Base-by-base conservation (phyloP, 257 asterid genomes). In the Gentiana macrophylla region DNA sequence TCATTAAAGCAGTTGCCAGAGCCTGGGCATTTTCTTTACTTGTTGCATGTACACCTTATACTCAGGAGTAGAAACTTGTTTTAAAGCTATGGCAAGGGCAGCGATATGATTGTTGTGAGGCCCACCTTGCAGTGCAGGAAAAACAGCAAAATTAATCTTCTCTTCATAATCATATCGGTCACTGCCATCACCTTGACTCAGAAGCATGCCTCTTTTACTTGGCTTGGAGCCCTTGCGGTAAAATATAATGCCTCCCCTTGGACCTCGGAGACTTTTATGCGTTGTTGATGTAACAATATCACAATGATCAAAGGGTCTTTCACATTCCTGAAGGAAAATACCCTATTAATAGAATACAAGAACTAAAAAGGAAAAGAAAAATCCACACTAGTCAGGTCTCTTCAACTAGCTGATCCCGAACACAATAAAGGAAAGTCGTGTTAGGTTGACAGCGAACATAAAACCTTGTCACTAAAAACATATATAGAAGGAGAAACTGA, bases 101-200 rank as follows among this genome's bases (percentile, higher is more conserved):
- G 94, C 96, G 68, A 88, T 88, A 72, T 80, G 95, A 70, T 84
- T 83, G 67, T 88, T 85, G 80, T 88, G 96, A 3, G 96, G 96
- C 52, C 96, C 96, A 41, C 96, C 94, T 74, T 88, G 96, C 61
- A 88, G 50, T 34, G 87, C 90, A 5, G 96, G 94, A 63, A 85
- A 88, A 73, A 88, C 96, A 57, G 94, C 95, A 72, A 85, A 84
- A 63, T 82, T 84, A 65, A 88, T 88, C 74, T 80, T 88, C 53
- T 85, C 96, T 77, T 88, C 96, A 59, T 84, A 88, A 62, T 88
- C 96, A 59, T 88, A 88, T 54, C 54, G 80, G 56, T 83, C 96
- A 65, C 79, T 62, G 24, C 71, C 82, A 69, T 80, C 89, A 35
- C 81, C 88, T 70, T 80, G 94, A 75, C 62, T 75, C 81, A 82